Base-by-base conservation (phyloP, 73 alveolate genomes). In the Paramecium biaurelia region DNA sequence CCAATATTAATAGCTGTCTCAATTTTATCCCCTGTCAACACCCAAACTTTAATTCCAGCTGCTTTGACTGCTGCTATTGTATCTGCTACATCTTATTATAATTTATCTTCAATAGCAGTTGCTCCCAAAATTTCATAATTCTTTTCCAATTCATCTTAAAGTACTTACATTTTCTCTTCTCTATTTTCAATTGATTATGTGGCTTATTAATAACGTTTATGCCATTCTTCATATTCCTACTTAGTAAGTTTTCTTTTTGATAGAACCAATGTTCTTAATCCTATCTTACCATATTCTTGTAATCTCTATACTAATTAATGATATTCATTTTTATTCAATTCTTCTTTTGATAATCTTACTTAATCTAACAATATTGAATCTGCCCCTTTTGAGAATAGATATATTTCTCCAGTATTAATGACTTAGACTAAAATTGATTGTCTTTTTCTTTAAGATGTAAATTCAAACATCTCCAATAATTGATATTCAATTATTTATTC, bases 81-180 rank as follows among this genome's bases (percentile, higher is more conserved):
- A 59, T 93, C 96, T 1, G 98, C 97, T 21, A 97, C 99, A 28
- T 97, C 95, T 57, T 92, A 93, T 94, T 98, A 98, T 42, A 98
- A 95, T 93, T 97, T 96, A 92, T 98, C 99, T 93, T 98, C 99
- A 68, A 98, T 98, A 1, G 99, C 99, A 11, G 99, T 98, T 15
- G 98, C 95, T 70, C 99, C 99, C 14, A 98, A 57, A 59, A 98
- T 68, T 63, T 93, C 94, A 26, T 97, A 92, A 74, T 97, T 94
- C 43, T 85, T 84, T 85, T 98, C 99, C 57, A 96, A 96, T 86
- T 95, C 95, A 68, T 97, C 98, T 20, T 97, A 94, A 24, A 97
- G 94, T 85, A 76, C 92, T 45, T 74, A 79, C 85, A 97, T 85
- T 86, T 93, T 89, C 70, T 96, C 94, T 24, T 95, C 98, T 85